A percentile compares a stretch with the other conserved stretches of the same genome.
phyloP scores from a whole-genome alignment of 148 eudicot genomes.

The Vaccinium macrocarpon region DNA sequence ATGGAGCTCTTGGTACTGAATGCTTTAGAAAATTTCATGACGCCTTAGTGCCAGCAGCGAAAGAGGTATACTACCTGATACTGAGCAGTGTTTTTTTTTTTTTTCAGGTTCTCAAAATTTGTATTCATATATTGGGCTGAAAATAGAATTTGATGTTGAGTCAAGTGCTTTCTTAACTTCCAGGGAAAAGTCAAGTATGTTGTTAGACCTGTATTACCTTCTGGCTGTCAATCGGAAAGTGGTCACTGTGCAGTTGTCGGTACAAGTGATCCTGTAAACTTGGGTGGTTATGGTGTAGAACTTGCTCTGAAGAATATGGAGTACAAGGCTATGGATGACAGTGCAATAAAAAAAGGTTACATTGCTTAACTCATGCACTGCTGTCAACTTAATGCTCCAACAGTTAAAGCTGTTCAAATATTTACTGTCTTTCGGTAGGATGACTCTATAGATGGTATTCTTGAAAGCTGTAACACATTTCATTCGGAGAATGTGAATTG shows the following conservation, averaged over 20 bases:
- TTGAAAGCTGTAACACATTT: not conserved
- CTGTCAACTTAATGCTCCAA: not conserved
- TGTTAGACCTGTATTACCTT: constrained; percentile 75
- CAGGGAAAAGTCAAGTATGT: constrained; percentile 82
- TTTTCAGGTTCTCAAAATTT: not conserved
- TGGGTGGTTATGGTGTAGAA: constrained; percentile 99
- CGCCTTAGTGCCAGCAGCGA: constrained; percentile 69
- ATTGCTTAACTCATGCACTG: constrained; percentile 4
- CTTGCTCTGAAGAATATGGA: constrained; percentile 99
- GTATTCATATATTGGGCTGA: not conserved
- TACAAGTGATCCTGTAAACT: constrained; percentile 63
- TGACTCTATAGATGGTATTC: not conserved
- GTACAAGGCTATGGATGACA: constrained; percentile 99
- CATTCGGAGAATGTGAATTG: not conserved
- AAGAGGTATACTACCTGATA: constrained; percentile 47
- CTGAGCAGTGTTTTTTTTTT: not conserved
- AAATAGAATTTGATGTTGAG: constrained; percentile 7
- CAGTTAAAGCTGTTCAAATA: not conserved
- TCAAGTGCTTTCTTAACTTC: constrained; percentile 17
- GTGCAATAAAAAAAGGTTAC: constrained; percentile 72
- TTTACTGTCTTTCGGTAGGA: not conserved
- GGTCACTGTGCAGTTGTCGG: constrained; percentile 75
- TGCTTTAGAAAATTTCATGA: constrained; percentile 81
- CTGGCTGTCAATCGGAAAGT: constrained; percentile 69
- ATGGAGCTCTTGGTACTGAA: constrained; percentile 89